phyloP scores from a whole-genome alignment of 1,139 yeast species.

The Lodderomyces beijingensis region DNA sequence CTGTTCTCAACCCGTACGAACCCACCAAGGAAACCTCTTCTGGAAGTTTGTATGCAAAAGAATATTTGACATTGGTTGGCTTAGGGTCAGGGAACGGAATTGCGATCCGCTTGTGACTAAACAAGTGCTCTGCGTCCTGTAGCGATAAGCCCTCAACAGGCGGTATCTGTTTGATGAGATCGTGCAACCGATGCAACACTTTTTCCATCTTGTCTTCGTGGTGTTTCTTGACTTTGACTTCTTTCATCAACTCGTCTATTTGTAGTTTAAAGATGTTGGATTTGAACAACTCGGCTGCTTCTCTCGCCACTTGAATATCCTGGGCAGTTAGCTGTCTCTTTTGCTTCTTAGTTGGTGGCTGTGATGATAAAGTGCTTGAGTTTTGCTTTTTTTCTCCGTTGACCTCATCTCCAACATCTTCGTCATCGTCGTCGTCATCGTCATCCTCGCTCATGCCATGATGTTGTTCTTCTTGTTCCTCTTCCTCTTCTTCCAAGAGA shows the following conservation, averaged over 20 bases:
- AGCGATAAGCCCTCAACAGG: conserved; percentile 48
- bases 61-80: conserved; percentile 66
- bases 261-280: conserved; percentile 92
- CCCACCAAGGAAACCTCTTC: conserved; percentile 77
- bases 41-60: conserved; percentile 69
- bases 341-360: conserved; percentile 31
- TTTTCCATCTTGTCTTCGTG: conserved; percentile 68
- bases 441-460: conserved; percentile 5
- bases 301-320: conserved; percentile 87
- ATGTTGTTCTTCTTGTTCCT: conserved; percentile 5
- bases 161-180: conserved; percentile 60
- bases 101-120: conserved; percentile 47
- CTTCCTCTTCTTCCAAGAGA: conserved; percentile 3
- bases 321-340: conserved; percentile 59
- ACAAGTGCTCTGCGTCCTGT: conserved; percentile 46
- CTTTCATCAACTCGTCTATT: conserved; percentile 84
- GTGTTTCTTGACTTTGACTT: conserved; percentile 67
- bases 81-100: conserved; percentile 91
- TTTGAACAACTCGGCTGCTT: conserved; percentile 89
- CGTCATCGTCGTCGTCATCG: conserved; percentile 11
- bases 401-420: conserved; percentile 14
- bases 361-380: conserved; percentile 12
- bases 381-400: conserved; percentile 12
- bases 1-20: conserved; percentile 83
- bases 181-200: conserved; percentile 72